A percentile compares a stretch with the other conserved stretches of the same genome.
Conservation (phyloP, 306 rosid species). For the Neltuma alba region DNA sequence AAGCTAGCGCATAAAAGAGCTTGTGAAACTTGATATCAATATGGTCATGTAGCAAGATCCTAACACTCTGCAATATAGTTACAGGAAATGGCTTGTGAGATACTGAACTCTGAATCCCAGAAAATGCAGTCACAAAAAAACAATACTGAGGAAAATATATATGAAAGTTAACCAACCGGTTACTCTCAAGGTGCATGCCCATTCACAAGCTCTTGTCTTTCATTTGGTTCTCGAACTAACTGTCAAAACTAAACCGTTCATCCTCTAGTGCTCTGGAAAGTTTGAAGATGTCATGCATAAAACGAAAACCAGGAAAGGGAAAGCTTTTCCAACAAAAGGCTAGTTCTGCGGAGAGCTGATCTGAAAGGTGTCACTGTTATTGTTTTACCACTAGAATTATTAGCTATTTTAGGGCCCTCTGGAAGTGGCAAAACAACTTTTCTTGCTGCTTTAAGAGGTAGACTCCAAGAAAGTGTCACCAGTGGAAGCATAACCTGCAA, state of each 20-base stretch:
- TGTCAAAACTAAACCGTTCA: neutral
- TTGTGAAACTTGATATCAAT: neutral
- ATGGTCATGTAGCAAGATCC: neutral
- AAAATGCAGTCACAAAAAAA: slow-evolving; percentile 10
- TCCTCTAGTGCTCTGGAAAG: slow-evolving; percentile 13
- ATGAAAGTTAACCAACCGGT: slow-evolving; percentile 18
- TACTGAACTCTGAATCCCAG: slow-evolving; percentile 14
- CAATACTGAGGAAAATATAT: neutral
- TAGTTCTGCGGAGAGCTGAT: slow-evolving; percentile 27
- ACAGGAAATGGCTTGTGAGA: slow-evolving; percentile 20
- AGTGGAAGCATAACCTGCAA: slow-evolving; percentile 43
- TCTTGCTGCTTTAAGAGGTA: slow-evolving; percentile 35
- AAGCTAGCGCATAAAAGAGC: neutral
- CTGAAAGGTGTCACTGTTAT: slow-evolving; percentile 40
- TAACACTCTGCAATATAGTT: neutral
- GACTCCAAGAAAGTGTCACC: neutral
- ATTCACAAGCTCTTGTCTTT: too few relatives aligned
- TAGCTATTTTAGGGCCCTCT: too few relatives aligned
- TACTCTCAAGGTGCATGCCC: slow-evolving; percentile 14
- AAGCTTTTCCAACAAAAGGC: neutral
- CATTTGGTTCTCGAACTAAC: too few relatives aligned
- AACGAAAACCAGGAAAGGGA: slow-evolving; percentile 26
- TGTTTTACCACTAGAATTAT: slow-evolving; percentile 38
- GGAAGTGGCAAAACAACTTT: slow-evolving; percentile 41
- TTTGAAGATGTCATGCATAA: slow-evolving; percentile 42